These are phyloP conservation scores for Gynochthodes officinalis DNA, from an alignment of 257 asterid species.

Conservation along the genomic window DNA sequence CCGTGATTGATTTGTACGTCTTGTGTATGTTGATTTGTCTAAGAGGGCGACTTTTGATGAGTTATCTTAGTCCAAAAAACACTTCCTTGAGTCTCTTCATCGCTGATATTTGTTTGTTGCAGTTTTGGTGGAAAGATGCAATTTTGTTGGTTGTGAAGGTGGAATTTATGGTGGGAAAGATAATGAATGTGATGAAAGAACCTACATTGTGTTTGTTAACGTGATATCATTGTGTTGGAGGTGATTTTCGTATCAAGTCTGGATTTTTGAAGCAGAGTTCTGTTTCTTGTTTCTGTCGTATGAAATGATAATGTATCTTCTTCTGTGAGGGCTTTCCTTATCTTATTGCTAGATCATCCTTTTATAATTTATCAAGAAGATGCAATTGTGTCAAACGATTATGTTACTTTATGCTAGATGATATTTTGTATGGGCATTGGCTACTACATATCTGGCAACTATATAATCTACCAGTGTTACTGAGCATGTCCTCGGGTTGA, in stretches of 20 bases:
- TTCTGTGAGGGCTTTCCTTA: background rate
- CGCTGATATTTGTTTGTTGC: background rate
- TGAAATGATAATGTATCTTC: background rate
- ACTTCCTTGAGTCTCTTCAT: background rate
- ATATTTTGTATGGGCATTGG: background rate
- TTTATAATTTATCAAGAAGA: background rate
- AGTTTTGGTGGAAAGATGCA: background rate
- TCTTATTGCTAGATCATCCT: background rate
- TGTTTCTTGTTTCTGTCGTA: constrained; percentile 1
- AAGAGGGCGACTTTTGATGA: constrained; percentile 9
- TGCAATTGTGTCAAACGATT: background rate
- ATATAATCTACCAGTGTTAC: background rate
- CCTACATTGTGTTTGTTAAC: constrained; percentile 22
- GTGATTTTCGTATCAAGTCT: background rate
- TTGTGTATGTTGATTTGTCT: constrained; percentile 35
- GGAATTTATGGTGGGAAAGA: background rate
- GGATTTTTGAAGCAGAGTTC: constrained; percentile 9
- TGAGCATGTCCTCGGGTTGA: background rate
- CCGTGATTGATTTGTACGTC: background rate
- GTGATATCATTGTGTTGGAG: constrained; percentile 7
- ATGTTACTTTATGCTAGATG: background rate
- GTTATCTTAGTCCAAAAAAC: background rate
- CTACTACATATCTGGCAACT: background rate
- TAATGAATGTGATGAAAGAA: constrained; percentile 2
- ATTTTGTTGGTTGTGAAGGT: constrained; percentile 4